Percentiles rank a stretch among this genome's conserved stretches.
These are phyloP conservation scores for Lentinus polychrous DNA, from an alignment of 1,284 basidiomycete species.

Conservation along the genomic window DNA sequence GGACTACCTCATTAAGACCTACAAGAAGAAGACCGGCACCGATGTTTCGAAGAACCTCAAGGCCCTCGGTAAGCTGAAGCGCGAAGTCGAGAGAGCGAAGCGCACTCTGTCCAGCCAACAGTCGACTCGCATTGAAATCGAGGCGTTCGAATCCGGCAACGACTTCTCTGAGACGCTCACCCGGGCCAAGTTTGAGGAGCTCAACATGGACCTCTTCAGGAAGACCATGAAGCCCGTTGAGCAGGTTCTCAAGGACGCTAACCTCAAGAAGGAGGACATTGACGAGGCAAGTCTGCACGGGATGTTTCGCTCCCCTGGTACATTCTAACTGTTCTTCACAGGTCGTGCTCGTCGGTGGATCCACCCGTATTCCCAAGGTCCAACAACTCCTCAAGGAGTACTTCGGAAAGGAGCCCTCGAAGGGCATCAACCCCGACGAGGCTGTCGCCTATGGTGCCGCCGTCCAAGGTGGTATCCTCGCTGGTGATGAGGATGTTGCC, in stretches of 20 bases:
- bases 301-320: too few species aligned
- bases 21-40: constrained; percentile 93
- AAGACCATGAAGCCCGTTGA: constrained; percentile 99
- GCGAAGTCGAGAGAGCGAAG: constrained; percentile 99
- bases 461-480: constrained; percentile 83
- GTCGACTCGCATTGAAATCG: constrained; percentile 69
- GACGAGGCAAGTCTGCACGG: constrained; percentile 60
- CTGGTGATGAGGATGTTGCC: constrained; percentile 77
- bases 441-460: constrained; percentile 74
- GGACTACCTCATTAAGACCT: constrained; percentile 86
- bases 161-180: constrained; percentile 97
- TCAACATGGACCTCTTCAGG: constrained; percentile 98
- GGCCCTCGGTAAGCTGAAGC: constrained; percentile 95
- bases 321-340: constrained; percentile 15
- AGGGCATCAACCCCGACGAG: constrained; percentile 84
- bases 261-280: constrained; percentile 95
- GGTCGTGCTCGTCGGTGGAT: constrained; percentile 92
- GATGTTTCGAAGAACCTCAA: constrained; percentile 85
- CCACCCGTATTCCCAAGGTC: constrained; percentile 98
- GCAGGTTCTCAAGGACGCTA: constrained; percentile 96
- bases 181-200: constrained; percentile 97
- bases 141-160: constrained; percentile 89
- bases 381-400: constrained; percentile 94
- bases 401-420: constrained; percentile 89
- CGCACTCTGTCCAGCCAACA: constrained; percentile 84